Evolutionary conservation across 2,329 filamentous ascomycete genomes (phyloP), one percentile per base, ranked within the genome.

Genomic region (Fusarium stilboides): DNA sequence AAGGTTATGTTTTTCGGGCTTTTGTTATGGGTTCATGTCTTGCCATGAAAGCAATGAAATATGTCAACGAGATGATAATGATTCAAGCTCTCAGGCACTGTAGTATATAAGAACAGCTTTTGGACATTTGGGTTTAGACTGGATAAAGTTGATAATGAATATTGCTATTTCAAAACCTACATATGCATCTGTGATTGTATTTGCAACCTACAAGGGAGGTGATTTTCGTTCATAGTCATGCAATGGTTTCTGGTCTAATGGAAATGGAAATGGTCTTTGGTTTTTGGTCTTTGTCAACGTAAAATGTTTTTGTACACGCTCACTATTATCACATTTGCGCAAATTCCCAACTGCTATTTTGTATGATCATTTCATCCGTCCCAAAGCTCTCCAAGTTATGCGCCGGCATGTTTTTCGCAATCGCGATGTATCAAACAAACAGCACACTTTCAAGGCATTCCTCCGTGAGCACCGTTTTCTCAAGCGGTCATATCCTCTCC

Each of bases 61-160:
- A 68, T 40, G 58, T 55, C 54, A 56, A 60, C 50, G 58, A 57
- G 50, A 74, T 69, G 71, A 72, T 72, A 65, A 70, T 66, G 71
- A 71, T 46, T 53, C 47, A 58, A 65, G 57, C 62, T 62, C 39
- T 45, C 33, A 59, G 62, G 46, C 46, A 53, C 20, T 69, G 57
- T 46, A 69, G 52, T 55, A 58, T 55, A 67, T 24, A 55, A 46
- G 24, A 56, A 34, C 22, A 39, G 49, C 40, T 44, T 52, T 59
- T 49, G 34, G 22, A 43, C 36, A 53, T 55, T 47, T 57, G 61
- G 47, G 34, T 61, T 56, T 70, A 68, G 42, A 69, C 42, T 40
- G 39, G 53, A n/a, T 26, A 34, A 33, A 43, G 15, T 51, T 62
- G 46, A 34, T 62, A 57, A 54, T 62, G 52, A 55, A 52, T 53